Evolutionary conservation across 1,284 basidiomycete species (phyloP).

Genomic region (Abortiporus biennis): DNA sequence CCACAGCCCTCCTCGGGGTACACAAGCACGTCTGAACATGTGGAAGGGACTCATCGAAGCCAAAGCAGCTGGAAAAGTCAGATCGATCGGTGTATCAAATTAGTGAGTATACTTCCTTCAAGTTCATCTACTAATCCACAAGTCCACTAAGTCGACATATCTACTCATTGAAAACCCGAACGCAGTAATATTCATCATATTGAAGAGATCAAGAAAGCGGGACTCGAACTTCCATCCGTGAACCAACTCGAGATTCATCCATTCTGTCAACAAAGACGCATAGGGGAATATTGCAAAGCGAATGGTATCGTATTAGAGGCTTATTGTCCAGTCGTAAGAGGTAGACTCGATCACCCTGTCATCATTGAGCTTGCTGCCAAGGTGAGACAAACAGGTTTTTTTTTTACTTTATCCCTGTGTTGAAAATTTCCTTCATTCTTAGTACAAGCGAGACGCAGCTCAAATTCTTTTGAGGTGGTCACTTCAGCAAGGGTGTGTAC

Average conservation of each 20-base stretch:
- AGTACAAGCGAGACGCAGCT: slow-evolving; percentile 42
- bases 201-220: slow-evolving; percentile 61
- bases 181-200: slow-evolving; percentile 63
- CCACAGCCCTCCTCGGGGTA: slow-evolving; percentile 44
- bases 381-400: slow-evolving; percentile 10
- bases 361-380: slow-evolving; percentile 38
- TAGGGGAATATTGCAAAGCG: slow-evolving; percentile 69
- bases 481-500: slow-evolving; percentile 40
- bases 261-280: slow-evolving; percentile 75
- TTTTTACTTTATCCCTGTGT: not conserved
- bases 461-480: slow-evolving; percentile 69
- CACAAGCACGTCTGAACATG: slow-evolving; percentile 34
- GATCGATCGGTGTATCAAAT: slow-evolving; percentile 58
- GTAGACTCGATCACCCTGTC: slow-evolving; percentile 33
- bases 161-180: too few species aligned
- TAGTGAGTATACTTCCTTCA: slow-evolving; percentile 39
- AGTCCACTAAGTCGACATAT: slow-evolving; percentile 36
- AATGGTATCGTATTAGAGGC: slow-evolving; percentile 71
- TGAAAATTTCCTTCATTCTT: not conserved
- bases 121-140: too few species aligned
- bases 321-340: slow-evolving; percentile 47
- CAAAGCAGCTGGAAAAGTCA: slow-evolving; percentile 45
- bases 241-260: slow-evolving; percentile 90
- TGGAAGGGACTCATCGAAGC: slow-evolving; percentile 39
- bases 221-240: slow-evolving; percentile 60